phyloP scores from a whole-genome alignment of 352 stramenopile species.

The Phytophthora citrophthora region DNA sequence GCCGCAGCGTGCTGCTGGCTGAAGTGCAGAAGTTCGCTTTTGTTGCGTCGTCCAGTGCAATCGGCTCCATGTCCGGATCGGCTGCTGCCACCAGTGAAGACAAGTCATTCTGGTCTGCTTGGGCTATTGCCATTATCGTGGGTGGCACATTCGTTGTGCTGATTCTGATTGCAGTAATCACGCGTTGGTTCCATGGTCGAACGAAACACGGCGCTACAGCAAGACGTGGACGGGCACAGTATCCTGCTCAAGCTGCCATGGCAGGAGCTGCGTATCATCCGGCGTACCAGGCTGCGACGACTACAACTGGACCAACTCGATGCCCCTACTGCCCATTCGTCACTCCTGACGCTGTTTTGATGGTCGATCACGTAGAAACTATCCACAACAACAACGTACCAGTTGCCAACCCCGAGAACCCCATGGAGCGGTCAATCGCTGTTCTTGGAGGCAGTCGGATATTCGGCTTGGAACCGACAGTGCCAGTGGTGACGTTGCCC shows the following conservation, averaged over 20 bases:
- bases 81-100: constrained; percentile 22
- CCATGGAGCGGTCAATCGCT: constrained; percentile 13
- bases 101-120: constrained; percentile 62
- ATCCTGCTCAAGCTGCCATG: constrained; percentile 18
- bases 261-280: constrained; percentile 19
- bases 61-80: constrained; percentile 55
- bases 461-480: constrained; percentile 31
- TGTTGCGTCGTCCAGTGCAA: constrained; percentile 79
- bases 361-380: constrained; percentile 78
- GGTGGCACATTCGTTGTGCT: constrained; percentile 57
- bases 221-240: constrained; percentile 14
- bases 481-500: constrained; percentile 28
- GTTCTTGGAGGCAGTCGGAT: constrained; percentile 35
- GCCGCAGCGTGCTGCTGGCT: constrained; percentile 62
- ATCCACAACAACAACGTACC: constrained; percentile 21
- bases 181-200: constrained; percentile 43
- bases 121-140: constrained; percentile 56
- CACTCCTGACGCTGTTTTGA: constrained; percentile 50
- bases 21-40: constrained; percentile 76
- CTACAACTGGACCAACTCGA: constrained; percentile 26
- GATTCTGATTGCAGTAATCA: constrained; percentile 44
- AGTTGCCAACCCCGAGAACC: constrained; percentile 1
- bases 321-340: constrained; percentile 76
- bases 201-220: constrained; percentile 14
- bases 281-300: constrained; percentile 14